Evolutionary conservation across 2,329 filamentous ascomycete species (phyloP), one percentile per base, ranked within the genome.

Genomic region (Furcasterigmium sp.): DNA sequence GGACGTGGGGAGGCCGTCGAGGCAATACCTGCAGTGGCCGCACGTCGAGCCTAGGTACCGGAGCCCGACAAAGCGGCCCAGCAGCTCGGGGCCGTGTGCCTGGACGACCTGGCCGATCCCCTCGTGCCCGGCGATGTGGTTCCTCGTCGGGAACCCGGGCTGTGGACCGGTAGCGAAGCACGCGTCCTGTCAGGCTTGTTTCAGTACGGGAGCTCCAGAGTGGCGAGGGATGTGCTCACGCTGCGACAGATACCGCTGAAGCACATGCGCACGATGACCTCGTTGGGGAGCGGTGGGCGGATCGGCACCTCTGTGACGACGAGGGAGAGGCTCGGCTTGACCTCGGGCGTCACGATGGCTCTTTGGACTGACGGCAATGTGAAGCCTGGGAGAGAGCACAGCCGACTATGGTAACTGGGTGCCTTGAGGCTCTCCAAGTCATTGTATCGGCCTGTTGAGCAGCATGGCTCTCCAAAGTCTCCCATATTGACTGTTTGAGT

Each of bases 71-170:
- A 15, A 23, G 36, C 29, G 23, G 8, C 41, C 41, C 1, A 39
- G n/a, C 18, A 43, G 34, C 4, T 20, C 20, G 2, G 21, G 32
- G n/a, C 30, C 15, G 15, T 39, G 14, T 3, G 23, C 14, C 15
- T 28, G 17, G 4, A 43, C 25, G 29, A 43, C 29, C 35, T 36
- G 23, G 9, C 41, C 41, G 14, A 43, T 38, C 3, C 35, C 41
- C n/a, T 43, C 36, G 26, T 43, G 41, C 5, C 41, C 41, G 17
- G 35, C 20, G n/a, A 43, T 39, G 17, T 43, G 41, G 35, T 43
- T 39, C 5, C 11, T 14, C 5, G 11, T 10, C 19, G 34, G 23
- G 18, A 19, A 32, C 9, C 41, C 41, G 9, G 23, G 18, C 21
- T 19, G 18, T 11, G 41, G 26, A 14, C 41, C 26, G 7, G 19